Evolutionary conservation across 2,329 filamentous ascomycete species (phyloP).

Genomic region (Taxawa tesnikishii): DNA sequence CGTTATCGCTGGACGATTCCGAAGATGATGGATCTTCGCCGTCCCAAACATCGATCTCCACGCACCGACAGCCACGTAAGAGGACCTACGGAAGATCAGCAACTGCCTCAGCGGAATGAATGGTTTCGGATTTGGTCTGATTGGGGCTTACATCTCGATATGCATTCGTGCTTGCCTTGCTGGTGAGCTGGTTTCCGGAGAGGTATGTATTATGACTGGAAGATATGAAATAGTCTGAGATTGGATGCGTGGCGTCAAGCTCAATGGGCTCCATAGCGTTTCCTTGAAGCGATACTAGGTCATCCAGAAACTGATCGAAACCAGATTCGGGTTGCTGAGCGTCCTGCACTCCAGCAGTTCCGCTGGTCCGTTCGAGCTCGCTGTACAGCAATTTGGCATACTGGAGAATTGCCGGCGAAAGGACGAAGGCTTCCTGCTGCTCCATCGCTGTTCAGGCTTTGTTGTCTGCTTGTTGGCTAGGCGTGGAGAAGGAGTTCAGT

Average conservation of each 20-base stretch:
- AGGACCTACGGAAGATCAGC: constrained; percentile 28
- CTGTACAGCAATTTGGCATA: constrained; percentile 1
- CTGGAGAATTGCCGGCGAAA: constrained; percentile 3
- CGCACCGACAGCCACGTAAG: constrained; percentile 67
- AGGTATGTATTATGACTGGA: constrained; percentile 94
- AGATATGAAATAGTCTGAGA: constrained; percentile 87
- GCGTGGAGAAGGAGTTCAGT: too few relatives aligned
- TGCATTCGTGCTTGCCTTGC: constrained; percentile 61
- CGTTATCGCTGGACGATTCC: constrained; percentile 23
- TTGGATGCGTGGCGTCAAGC: constrained; percentile 32
- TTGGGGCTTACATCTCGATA: constrained; percentile 61
- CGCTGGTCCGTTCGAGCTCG: too few relatives aligned
- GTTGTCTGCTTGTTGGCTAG: too few relatives aligned
- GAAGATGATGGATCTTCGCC: constrained; percentile 40
- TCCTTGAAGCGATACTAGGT: constrained; percentile 32
- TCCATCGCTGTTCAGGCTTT: too few relatives aligned
- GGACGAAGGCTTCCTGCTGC: too few relatives aligned
- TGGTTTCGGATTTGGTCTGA: not conserved
- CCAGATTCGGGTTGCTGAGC: constrained; percentile 1
- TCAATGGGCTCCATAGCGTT: constrained; percentile 32
- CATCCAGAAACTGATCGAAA: constrained; percentile 32
- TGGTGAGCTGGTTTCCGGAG: constrained; percentile 72
- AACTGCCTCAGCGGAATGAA: not conserved
- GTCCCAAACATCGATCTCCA: constrained; percentile 94
- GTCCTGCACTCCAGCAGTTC: too few relatives aligned